Percentiles rank a stretch among this genome's conserved stretches.
Evolutionary conservation across 352 stramenopile genomes (phyloP).

Genomic region (Bremia lactucae): DNA sequence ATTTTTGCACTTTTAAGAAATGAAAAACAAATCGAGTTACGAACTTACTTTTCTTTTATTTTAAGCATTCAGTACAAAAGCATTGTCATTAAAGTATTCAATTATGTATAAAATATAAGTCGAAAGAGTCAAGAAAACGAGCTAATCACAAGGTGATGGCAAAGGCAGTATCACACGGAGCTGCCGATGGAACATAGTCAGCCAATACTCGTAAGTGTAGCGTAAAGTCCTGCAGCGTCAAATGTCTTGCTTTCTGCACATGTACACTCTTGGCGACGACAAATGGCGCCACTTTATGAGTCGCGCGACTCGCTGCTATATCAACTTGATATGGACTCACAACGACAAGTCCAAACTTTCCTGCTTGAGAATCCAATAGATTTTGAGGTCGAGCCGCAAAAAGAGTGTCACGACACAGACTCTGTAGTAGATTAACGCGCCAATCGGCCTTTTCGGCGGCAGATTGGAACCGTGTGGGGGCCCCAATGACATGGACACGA

Average conservation of each 20-base stretch:
- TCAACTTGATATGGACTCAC: constrained; percentile 50
- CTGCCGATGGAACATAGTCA: constrained; percentile 43
- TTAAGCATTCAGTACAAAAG: no score
- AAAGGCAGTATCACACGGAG: constrained; percentile 42
- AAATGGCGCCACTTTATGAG: constrained; percentile 44
- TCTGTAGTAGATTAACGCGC: constrained; percentile 42
- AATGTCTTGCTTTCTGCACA: constrained; percentile 34
- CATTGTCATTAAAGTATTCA: no score
- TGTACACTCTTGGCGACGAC: constrained; percentile 49
- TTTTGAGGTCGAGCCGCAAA: constrained; percentile 36
- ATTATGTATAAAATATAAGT: no score
- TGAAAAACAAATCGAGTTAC: no score
- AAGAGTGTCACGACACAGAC: constrained; percentile 42
- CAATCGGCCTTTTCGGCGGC: constrained; percentile 39
- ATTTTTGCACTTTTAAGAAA: constrained; percentile 8
- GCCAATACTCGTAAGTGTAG: constrained; percentile 40
- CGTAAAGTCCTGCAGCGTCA: constrained; percentile 44
- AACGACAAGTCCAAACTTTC: constrained; percentile 49
- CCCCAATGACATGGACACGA: constrained; percentile 49
- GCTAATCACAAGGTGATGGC: constrained; percentile 32
- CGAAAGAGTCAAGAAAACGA: not conserved
- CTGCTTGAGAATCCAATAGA: constrained; percentile 23
- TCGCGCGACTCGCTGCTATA: constrained; percentile 36
- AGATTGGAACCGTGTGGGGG: constrained; percentile 42
- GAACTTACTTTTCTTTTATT: no score